Evolutionary conservation across 2,329 filamentous ascomycete genomes (phyloP).

Genomic region (Chaetomiaceae sp.): DNA sequence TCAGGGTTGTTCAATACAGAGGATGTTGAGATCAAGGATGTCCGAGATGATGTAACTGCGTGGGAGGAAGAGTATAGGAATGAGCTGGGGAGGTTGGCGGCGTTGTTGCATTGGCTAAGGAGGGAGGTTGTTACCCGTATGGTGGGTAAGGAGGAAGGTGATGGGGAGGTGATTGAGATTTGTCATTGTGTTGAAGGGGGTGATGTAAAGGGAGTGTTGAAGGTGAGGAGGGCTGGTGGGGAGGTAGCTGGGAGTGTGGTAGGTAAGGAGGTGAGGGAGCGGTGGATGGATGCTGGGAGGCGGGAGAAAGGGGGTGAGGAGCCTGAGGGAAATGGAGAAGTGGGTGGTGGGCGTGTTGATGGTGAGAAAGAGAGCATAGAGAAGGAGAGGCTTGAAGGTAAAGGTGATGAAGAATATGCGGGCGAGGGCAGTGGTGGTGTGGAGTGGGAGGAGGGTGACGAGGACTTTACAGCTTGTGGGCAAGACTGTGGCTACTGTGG

Average conservation of each 20-base stretch:
- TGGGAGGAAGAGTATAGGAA: constrained; percentile 36
- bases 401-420: not conserved
- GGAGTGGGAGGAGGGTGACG: constrained; percentile 1
- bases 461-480: constrained; percentile 16
- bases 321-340: too few relatives aligned
- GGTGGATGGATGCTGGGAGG: constrained; percentile 20
- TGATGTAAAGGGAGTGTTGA: constrained; percentile 17
- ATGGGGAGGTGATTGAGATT: constrained; percentile 26
- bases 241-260: constrained; percentile 22
- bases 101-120: constrained; percentile 27
- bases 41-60: constrained; percentile 28
- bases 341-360: not conserved
- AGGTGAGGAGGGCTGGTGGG: constrained; percentile 25
- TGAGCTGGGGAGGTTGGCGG: constrained; percentile 31
- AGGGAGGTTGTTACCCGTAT: constrained; percentile 13
- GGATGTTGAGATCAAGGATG: constrained; percentile 34
- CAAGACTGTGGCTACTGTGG: constrained; percentile 11
- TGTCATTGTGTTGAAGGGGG: constrained; percentile 4
- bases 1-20: constrained; percentile 31
- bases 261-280: constrained; percentile 26
- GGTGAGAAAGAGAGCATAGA: not conserved
- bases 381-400: not conserved
- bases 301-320: not conserved
- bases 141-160: constrained; percentile 1
- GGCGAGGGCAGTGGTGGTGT: not conserved